phyloP scores from a whole-genome alignment of 2,329 filamentous ascomycete genomes.

The Saccharata proteae region DNA sequence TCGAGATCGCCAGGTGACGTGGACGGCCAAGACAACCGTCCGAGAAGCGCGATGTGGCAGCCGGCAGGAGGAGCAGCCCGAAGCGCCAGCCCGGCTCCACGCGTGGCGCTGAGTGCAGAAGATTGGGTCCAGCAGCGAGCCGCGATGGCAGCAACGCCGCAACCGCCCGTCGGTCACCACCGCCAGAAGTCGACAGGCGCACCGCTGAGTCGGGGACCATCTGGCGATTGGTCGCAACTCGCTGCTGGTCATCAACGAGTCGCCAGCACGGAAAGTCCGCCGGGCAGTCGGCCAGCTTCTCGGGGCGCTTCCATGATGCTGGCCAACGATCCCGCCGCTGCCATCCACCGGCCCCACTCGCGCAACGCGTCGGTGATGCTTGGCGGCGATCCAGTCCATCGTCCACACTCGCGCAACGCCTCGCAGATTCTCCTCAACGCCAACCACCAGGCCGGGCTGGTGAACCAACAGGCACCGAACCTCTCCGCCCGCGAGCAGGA shows the following conservation, averaged over 20 bases:
- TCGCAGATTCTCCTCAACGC: conserved; percentile 27
- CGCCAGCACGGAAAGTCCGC: conserved; percentile 2
- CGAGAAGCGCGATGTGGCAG: conserved; percentile 69
- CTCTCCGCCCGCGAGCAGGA: conserved; percentile 84
- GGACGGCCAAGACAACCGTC: conserved; percentile 36
- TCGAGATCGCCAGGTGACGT: conserved; percentile 19
- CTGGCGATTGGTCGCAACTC: conserved; percentile 33
- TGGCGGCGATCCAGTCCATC: conserved; percentile 25
- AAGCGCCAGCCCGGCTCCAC: conserved; percentile 5
- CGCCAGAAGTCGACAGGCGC: conserved; percentile 34
- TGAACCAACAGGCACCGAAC: conserved; percentile 42
- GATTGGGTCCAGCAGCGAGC: conserved; percentile 75
- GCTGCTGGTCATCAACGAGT: conserved; percentile 8
- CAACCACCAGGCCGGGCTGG: conserved; percentile 1
- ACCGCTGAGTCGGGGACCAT: conserved; percentile 29
- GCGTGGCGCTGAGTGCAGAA: conserved; percentile 50
- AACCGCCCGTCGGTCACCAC: conserved; percentile 25
- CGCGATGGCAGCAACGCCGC: conserved; percentile 38
- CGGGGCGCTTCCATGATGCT: conserved; percentile 6
- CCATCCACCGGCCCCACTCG: conserved; percentile 15
- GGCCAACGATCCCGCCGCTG: conserved; percentile 13
- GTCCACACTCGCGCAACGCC: conserved; percentile 47
- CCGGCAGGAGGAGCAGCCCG: conserved; percentile 35
- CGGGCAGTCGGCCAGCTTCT: conserved; percentile 1
- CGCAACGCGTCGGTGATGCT: conserved; percentile 9